Evolutionary conservation across 164 flowering plant genomes (phyloP).

Genomic region (Chimonanthus praecox): DNA sequence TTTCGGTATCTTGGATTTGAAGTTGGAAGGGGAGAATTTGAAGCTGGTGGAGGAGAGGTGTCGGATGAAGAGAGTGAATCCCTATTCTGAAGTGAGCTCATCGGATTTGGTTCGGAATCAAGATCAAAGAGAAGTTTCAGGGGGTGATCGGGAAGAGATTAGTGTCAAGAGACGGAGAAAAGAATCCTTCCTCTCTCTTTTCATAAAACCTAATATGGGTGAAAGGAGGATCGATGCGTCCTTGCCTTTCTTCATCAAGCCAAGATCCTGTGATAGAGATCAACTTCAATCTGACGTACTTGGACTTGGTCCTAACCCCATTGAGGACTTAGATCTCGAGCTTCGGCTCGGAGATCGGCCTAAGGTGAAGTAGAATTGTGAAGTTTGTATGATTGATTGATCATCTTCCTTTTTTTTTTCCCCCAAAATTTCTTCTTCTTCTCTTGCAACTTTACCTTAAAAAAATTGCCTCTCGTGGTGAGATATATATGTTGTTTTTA

Average conservation of each 20-base stretch:
- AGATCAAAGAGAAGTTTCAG: slow-evolving; percentile 8
- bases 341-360: slow-evolving; percentile 72
- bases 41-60: slow-evolving; percentile 14
- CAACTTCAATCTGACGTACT: slow-evolving; percentile 26
- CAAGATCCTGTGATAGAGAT: slow-evolving; percentile 10
- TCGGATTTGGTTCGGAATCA: slow-evolving; percentile 16
- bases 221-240: neutral
- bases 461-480: neutral
- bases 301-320: slow-evolving; percentile 27
- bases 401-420: slow-evolving; percentile 4
- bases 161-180: slow-evolving; percentile 40
- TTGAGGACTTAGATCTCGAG: slow-evolving; percentile 78
- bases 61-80: slow-evolving; percentile 15
- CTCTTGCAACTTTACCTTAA: neutral
- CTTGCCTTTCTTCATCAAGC: neutral
- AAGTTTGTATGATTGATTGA: slow-evolving; percentile 3
- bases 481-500: neutral
- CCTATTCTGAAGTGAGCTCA: slow-evolving; percentile 33
- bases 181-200: slow-evolving; percentile 13
- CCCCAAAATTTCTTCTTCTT: neutral
- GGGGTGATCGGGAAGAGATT: slow-evolving; percentile 18
- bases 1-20: slow-evolving; percentile 17
- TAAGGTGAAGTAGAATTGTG: slow-evolving; percentile 33
- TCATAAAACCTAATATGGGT: neutral
- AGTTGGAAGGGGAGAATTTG: slow-evolving; percentile 21